These are phyloP conservation scores for Pseudocercospora musae DNA, from an alignment of 2,329 filamentous ascomycete species.

Conservation along the genomic window DNA sequence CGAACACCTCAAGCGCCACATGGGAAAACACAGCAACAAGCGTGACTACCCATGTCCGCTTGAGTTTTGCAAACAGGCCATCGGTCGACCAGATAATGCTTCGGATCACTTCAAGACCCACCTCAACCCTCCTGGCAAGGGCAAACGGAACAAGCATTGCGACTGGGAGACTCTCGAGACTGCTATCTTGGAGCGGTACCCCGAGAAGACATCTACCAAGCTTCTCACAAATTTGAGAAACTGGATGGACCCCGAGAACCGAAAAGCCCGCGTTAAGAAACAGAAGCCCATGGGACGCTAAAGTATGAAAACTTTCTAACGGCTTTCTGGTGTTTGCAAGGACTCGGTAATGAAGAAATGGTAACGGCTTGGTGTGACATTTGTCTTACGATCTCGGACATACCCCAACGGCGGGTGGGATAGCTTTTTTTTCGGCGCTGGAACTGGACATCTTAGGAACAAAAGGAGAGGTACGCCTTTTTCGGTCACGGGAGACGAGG, in stretches of 20 bases:
- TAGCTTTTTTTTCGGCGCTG: background rate
- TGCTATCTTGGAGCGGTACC: slow-evolving; percentile 66
- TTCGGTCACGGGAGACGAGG: background rate
- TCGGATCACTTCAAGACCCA: slow-evolving; percentile 35
- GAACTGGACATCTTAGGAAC: background rate
- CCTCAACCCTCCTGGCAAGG: slow-evolving; percentile 19
- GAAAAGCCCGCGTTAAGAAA: background rate
- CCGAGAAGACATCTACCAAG: slow-evolving; percentile 47
- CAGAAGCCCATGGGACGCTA: background rate
- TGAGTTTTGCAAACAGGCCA: slow-evolving; percentile 17
- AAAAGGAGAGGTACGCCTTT: background rate
- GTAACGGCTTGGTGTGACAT: background rate
- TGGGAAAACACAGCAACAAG: slow-evolving; percentile 20
- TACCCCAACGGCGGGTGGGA: slow-evolving; percentile 14
- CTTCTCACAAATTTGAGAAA: slow-evolving; percentile 16
- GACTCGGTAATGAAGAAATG: background rate
- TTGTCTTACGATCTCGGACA: slow-evolving; percentile 15
- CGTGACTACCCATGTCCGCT: slow-evolving; percentile 28
- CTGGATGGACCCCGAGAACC: slow-evolving; percentile 1
- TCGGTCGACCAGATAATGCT: slow-evolving; percentile 32
- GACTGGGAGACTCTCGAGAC: slow-evolving; percentile 7
- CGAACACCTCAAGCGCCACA: slow-evolving; percentile 35
- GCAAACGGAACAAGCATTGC: slow-evolving; percentile 28
- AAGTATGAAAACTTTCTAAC: background rate
- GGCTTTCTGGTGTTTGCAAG: background rate